These are phyloP conservation scores for Claviceps arundinis DNA, from an alignment of 2,329 filamentous ascomycete genomes.

Conservation along the genomic window DNA sequence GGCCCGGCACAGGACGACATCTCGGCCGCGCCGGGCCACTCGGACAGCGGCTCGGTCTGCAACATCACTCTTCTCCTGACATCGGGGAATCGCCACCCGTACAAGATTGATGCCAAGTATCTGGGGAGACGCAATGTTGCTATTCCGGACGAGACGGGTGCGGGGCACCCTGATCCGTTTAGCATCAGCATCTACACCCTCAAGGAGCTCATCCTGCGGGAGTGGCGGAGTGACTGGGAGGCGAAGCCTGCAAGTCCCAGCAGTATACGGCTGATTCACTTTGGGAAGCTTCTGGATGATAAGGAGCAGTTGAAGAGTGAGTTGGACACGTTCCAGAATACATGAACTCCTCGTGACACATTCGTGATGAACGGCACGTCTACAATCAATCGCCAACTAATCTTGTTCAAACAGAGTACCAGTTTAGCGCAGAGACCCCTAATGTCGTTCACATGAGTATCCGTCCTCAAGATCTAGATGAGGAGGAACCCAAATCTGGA, in stretches of 20 bases:
- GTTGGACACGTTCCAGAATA: slow-evolving; percentile 14
- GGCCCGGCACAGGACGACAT: slow-evolving; percentile 30
- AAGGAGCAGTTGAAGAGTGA: slow-evolving; percentile 74
- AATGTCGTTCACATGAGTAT: slow-evolving; percentile 95
- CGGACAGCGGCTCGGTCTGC: slow-evolving; percentile 33
- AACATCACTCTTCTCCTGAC: slow-evolving; percentile 74
- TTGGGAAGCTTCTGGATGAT: slow-evolving; percentile 82
- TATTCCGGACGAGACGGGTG: slow-evolving; percentile 50
- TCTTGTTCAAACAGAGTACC: slow-evolving; percentile 48
- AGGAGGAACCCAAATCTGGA: slow-evolving; percentile 59
- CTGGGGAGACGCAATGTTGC: slow-evolving; percentile 66
- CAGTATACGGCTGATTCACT: slow-evolving; percentile 81
- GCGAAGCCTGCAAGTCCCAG: slow-evolving; percentile 72
- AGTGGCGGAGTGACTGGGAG: slow-evolving; percentile 92
- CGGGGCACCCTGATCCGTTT: slow-evolving; percentile 59
- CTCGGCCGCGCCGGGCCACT: slow-evolving; percentile 16
- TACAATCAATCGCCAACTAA: no score
- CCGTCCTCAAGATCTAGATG: slow-evolving; percentile 73
- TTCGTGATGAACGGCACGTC: no score
- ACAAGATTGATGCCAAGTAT: slow-evolving; percentile 80
- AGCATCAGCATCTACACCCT: slow-evolving; percentile 87
- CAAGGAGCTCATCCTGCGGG: slow-evolving; percentile 84
- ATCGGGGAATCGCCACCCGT: slow-evolving; percentile 72
- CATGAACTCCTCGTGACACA: no score
- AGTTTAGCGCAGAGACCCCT: slow-evolving; percentile 57